These are phyloP conservation scores for Lagerstroemia speciosa DNA, from an alignment of 345 rosid species.

Conservation along the genomic window DNA sequence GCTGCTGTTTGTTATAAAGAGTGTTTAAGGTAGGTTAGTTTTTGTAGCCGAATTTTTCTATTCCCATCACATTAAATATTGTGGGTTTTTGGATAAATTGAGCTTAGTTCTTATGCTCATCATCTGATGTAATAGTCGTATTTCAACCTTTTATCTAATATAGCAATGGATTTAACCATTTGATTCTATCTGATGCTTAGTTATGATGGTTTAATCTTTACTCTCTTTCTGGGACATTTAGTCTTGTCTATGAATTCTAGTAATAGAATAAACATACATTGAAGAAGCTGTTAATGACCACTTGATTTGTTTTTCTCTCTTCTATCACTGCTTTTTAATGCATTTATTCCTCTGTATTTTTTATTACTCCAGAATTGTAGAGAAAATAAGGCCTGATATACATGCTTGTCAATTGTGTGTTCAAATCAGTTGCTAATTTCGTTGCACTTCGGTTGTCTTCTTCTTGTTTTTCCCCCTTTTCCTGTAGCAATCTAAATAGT, in stretches of 20 bases:
- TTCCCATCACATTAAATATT: background rate
- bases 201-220: background rate
- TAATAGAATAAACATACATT: background rate
- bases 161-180: background rate
- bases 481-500: background rate
- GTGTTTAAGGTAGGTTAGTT: constrained; percentile 61
- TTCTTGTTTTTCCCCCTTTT: background rate
- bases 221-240: background rate
- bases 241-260: background rate
- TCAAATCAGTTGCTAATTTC: background rate
- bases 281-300: background rate
- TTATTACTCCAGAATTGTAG: background rate
- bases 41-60: background rate
- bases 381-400: background rate
- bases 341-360: background rate
- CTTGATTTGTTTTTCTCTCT: background rate
- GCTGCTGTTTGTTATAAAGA: constrained; percentile 86
- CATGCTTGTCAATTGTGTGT: background rate
- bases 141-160: background rate
- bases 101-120: background rate
- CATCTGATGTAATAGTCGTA: background rate
- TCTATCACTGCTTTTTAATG: background rate
- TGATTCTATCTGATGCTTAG: background rate
- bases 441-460: background rate
- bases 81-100: background rate